Conservation (phyloP, 192 early-diverging fungal species). For the Globomyces pollinis-pini region DNA sequence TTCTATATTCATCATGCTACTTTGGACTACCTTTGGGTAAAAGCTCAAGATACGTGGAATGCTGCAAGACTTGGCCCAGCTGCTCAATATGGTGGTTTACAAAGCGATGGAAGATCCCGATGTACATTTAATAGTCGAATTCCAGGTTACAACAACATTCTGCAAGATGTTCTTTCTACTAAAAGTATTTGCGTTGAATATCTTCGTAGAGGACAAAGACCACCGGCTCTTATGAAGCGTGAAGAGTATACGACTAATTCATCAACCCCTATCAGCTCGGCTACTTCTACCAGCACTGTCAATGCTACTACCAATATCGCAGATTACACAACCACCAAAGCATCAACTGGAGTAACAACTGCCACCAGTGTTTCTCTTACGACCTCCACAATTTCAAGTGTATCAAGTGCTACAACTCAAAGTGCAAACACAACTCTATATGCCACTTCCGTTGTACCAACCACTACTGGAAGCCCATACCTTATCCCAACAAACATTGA, state of each 20-base stretch:
- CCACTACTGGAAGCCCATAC: too few species aligned
- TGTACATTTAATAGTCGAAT: not conserved
- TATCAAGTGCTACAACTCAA: not conserved
- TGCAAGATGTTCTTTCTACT: not conserved
- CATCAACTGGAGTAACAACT: not conserved
- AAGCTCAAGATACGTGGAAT: not conserved
- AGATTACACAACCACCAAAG: not conserved
- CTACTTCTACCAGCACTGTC: not conserved
- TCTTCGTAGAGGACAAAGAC: not conserved
- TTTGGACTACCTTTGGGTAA: slow-evolving; percentile 10
- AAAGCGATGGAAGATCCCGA: not conserved
- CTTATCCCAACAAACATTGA: too few species aligned
- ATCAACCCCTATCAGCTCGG: too few species aligned
- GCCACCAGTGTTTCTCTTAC: not conserved
- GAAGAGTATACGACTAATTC: not conserved
- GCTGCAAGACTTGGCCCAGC: not conserved
- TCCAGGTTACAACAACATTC: not conserved
- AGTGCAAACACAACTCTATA: not conserved
- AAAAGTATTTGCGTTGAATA: not conserved
- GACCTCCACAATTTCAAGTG: too few species aligned
- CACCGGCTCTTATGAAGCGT: too few species aligned
- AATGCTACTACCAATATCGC: not conserved
- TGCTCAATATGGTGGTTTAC: not conserved
- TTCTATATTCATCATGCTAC: slow-evolving; percentile 20
- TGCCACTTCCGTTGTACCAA: too few species aligned